phyloP scores from a whole-genome alignment of 192 early-diverging fungal species.

The Backusella morwellensis region DNA sequence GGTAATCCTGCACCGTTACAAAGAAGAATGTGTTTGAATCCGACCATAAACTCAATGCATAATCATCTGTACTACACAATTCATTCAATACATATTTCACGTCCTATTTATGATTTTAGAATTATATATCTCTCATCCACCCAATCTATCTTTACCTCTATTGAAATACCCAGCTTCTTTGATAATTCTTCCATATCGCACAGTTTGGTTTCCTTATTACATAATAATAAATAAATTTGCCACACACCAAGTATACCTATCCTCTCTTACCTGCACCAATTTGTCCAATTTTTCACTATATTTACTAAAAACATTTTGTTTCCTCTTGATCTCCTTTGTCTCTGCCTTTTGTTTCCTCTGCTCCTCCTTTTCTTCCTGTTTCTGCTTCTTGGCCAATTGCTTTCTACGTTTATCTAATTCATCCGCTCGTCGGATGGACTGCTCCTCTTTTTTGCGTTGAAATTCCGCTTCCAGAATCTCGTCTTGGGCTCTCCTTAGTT shows the following conservation, averaged over 20 bases:
- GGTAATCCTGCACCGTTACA: conserved; percentile 18
- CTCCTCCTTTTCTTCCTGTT: conserved; percentile 12
- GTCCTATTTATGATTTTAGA: background rate
- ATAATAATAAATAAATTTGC: too few relatives aligned
- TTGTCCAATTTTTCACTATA: conserved; percentile 7
- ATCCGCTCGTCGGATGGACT: conserved; percentile 21
- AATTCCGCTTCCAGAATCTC: conserved; percentile 18
- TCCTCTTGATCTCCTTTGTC: conserved; percentile 3
- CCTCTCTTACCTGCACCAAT: conserved; percentile 5
- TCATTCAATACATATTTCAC: conserved; percentile 10
- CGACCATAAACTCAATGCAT: conserved; percentile 13
- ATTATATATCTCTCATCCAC: too few relatives aligned
- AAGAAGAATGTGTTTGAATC: conserved; percentile 7
- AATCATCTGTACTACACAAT: conserved; percentile 9
- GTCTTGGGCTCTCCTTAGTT: conserved; percentile 16
- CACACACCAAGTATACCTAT: background rate
- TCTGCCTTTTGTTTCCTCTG: conserved; percentile 8
- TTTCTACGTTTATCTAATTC: conserved; percentile 11
- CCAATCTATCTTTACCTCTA: background rate
- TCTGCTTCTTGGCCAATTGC: background rate
- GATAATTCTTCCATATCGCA: conserved; percentile 9
- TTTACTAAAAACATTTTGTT: conserved; percentile 17
- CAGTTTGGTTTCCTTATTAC: background rate
- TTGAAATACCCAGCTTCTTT: background rate
- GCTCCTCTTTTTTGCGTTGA: conserved; percentile 15